These are phyloP conservation scores for Suillus bovinus DNA, from an alignment of 768 basidiomycete species.

Conservation along the genomic window DNA sequence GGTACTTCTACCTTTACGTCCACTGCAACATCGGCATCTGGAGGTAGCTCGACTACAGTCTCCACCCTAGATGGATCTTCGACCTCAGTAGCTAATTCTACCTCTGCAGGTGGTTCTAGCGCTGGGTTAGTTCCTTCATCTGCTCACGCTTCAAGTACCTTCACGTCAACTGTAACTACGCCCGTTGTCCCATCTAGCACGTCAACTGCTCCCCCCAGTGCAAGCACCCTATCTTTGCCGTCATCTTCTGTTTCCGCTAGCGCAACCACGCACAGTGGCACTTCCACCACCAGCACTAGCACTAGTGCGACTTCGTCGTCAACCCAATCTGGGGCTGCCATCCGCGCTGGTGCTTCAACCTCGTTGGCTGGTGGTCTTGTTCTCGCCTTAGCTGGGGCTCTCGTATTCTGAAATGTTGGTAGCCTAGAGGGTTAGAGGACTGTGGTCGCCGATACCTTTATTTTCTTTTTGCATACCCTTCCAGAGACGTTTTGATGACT, in stretches of 20 bases:
- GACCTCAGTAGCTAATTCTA: conserved; percentile 17
- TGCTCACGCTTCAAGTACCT: conserved; percentile 8
- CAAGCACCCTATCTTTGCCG: conserved; percentile 33
- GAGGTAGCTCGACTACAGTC: neutral
- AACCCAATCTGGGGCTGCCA: conserved; percentile 21
- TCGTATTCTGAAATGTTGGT: conserved; percentile 18
- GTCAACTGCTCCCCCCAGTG: conserved; percentile 5
- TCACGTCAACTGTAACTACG: conserved; percentile 10
- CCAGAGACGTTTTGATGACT: conserved; percentile 10
- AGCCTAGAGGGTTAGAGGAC: conserved; percentile 1
- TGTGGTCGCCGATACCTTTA: conserved; percentile 9
- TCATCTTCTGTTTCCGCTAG: conserved; percentile 21
- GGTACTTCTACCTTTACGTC: conserved; percentile 21
- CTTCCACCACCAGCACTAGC: neutral
- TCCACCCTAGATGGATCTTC: neutral
- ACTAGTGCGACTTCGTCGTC: conserved; percentile 14
- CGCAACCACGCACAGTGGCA: conserved; percentile 3
- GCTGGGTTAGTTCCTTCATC: neutral
- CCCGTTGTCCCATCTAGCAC: conserved; percentile 22
- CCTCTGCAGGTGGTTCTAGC: conserved; percentile 8
- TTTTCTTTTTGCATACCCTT: conserved; percentile 1
- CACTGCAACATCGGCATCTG: conserved; percentile 3
- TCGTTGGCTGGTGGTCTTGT: conserved; percentile 24
- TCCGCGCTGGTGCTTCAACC: conserved; percentile 20
- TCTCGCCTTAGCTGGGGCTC: conserved; percentile 22